A percentile compares a stretch with the other conserved stretches of the same genome.
Conservation (phyloP, 345 rosid genomes). For the Citrus mangshanensis region DNA sequence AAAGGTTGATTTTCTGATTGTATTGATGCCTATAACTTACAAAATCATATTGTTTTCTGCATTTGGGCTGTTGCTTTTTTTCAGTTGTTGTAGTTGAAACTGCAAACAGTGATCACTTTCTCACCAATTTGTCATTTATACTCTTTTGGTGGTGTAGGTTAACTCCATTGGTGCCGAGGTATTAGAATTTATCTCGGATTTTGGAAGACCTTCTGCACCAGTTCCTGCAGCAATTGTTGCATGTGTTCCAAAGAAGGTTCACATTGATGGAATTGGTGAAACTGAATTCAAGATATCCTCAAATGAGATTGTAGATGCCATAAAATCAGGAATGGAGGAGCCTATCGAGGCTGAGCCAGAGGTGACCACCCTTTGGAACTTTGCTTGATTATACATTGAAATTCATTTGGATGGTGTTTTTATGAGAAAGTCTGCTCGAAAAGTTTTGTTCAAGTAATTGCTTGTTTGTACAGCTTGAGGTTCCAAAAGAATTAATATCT, state of each 20-base stretch:
- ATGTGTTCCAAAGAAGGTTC: slow-evolving; percentile 88
- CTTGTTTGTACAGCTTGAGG: slow-evolving; percentile 77
- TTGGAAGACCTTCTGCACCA: slow-evolving; percentile 89
- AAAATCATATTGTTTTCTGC: neutral
- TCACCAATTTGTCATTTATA: slow-evolving; percentile 8
- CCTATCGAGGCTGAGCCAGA: slow-evolving; percentile 99
- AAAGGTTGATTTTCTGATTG: neutral
- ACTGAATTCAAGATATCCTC: slow-evolving; percentile 78
- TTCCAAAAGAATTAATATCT: slow-evolving; percentile 87
- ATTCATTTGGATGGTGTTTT: slow-evolving; percentile 1
- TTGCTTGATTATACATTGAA: slow-evolving; percentile 13
- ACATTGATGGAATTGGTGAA: slow-evolving; percentile 79
- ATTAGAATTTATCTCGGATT: slow-evolving; percentile 86
- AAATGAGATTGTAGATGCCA: slow-evolving; percentile 64
- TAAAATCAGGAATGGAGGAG: slow-evolving; percentile 69
- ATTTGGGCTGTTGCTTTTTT: neutral
- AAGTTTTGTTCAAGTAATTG: slow-evolving; percentile 12
- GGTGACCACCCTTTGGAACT: slow-evolving; percentile 41
- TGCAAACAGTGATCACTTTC: neutral
- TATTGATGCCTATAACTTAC: neutral
- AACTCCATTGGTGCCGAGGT: slow-evolving; percentile 90
- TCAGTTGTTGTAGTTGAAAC: neutral
- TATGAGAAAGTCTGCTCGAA: slow-evolving; percentile 7
- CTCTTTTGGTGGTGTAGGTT: slow-evolving; percentile 46
- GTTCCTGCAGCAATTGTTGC: slow-evolving; percentile 98